phyloP scores from a whole-genome alignment of 148 eudicot genomes.

The Pouteria glomerata region DNA sequence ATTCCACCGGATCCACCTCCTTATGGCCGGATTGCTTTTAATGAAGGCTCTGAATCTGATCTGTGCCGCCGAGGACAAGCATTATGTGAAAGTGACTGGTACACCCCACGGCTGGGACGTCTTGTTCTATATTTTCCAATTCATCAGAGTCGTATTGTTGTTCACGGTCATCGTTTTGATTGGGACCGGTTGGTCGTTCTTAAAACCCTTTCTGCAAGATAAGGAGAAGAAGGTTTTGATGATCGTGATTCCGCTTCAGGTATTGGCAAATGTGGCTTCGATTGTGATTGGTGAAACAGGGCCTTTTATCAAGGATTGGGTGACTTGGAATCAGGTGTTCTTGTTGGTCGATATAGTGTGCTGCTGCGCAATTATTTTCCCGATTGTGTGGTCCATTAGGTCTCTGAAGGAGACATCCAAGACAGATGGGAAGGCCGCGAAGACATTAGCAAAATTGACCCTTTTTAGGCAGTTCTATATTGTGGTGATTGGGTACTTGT shows the following conservation, averaged over 20 bases:
- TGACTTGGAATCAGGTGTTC: slow-evolving; percentile 94
- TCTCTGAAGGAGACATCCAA: slow-evolving; percentile 90
- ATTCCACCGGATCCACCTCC: slow-evolving; percentile 63
- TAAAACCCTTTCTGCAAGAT: slow-evolving; percentile 95
- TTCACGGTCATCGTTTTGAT: slow-evolving; percentile 89
- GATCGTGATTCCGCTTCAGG: slow-evolving; percentile 94
- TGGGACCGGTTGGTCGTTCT: slow-evolving; percentile 94
- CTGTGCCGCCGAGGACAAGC: slow-evolving; percentile 91
- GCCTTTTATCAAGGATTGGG: slow-evolving; percentile 97
- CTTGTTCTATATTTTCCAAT: slow-evolving; percentile 80
- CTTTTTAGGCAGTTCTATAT: slow-evolving; percentile 90
- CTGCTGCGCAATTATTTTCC: slow-evolving; percentile 85
- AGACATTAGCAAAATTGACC: slow-evolving; percentile 79
- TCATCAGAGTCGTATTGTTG: slow-evolving; percentile 68
- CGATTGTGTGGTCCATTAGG: slow-evolving; percentile 91
- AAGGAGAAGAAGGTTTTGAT: slow-evolving; percentile 94
- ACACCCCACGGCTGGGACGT: slow-evolving; percentile 97
- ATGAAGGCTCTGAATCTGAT: slow-evolving; percentile 82
- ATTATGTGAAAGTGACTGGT: slow-evolving; percentile 88
- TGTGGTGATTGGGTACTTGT: slow-evolving; percentile 94
- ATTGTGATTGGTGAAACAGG: slow-evolving; percentile 94
- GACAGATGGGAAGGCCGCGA: slow-evolving; percentile 97
- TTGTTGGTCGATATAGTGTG: slow-evolving; percentile 88
- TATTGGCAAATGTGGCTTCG: slow-evolving; percentile 81
- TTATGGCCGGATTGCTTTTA: slow-evolving; percentile 65